Evolutionary conservation across 2,329 filamentous ascomycete species (phyloP), one percentile per base, ranked within the genome.

Genomic region (Emergomyces pasteurianus): DNA sequence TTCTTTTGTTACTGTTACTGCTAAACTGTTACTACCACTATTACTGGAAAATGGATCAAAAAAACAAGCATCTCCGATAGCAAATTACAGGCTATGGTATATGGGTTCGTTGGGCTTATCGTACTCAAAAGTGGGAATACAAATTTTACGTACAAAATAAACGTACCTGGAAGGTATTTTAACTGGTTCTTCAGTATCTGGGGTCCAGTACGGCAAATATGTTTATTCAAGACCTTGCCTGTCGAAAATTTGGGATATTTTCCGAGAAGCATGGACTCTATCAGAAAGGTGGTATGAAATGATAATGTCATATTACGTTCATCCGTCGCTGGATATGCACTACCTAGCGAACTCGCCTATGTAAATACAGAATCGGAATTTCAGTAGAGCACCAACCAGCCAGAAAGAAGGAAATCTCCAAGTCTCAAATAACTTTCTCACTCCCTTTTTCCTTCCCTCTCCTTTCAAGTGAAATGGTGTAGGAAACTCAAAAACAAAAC

Each of bases 31-130:
- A 26, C 23, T 40, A 55, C 23, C 26, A 31, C 36, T 57, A 43
- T 46, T 43, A 43, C 14, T 43, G 55, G 42, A 57, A 34, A 57
- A n/a, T 47, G 55, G 26, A 21, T 46, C 40, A 26, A 47, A 57
- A 57, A 57, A 21, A 57, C 55, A 57, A 57, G 16, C 40, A 46
- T 57, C 55, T 57, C 55, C 55, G 16, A 57, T 57, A 23, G 46
- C 34, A 26, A 55, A 53, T 12, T 14, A 52, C 28, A 12, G 7
- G 21, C 21, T 21, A 12, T 8, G 4, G 3, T 34, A 36, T 36
- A 9, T 16, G 8, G 50, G 50, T 36, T 36, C 9, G 2, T 36
- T 53, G 50, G 3, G 10, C 31, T 0, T 36, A 3, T 53, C 10
- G 34, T 36, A 7, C 34, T 36, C 34, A 8, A 36, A 36, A 12